These are phyloP conservation scores for Penicillium angulare DNA, from an alignment of 495 filamentous ascomycete species.

Conservation along the genomic window DNA sequence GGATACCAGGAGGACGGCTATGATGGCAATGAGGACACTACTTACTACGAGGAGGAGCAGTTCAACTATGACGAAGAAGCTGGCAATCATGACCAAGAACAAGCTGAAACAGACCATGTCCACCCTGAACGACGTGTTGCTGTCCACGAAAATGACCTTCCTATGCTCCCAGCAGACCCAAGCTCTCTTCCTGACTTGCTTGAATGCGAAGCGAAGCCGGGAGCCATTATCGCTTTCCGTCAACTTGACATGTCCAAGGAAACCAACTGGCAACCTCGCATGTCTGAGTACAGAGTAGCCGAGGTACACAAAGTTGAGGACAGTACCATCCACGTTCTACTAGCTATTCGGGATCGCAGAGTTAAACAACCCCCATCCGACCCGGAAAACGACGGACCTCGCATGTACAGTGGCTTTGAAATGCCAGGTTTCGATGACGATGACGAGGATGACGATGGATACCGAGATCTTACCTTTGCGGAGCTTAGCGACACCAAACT, in stretches of 20 bases:
- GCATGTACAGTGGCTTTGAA: conserved; percentile 64
- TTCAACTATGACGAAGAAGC: conserved; percentile 23
- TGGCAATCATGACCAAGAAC: conserved; percentile 28
- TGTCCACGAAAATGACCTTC: conserved; percentile 61
- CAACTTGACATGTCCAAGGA: conserved; percentile 69
- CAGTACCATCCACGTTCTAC: conserved; percentile 53
- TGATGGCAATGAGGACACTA: background rate
- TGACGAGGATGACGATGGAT: conserved; percentile 54
- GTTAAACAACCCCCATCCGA: conserved; percentile 47
- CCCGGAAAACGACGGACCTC: conserved; percentile 51
- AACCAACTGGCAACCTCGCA: conserved; percentile 74
- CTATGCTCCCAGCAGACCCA: conserved; percentile 63
- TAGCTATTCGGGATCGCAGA: conserved; percentile 67
- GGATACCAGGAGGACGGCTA: conserved; percentile 19
- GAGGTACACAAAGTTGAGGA: conserved; percentile 55
- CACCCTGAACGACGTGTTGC: conserved; percentile 13
- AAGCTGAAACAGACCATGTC: conserved; percentile 17
- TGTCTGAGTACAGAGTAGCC: conserved; percentile 67
- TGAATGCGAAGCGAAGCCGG: conserved; percentile 51
- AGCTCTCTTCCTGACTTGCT: conserved; percentile 52
- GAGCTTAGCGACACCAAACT: conserved; percentile 64
- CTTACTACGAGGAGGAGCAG: conserved; percentile 24
- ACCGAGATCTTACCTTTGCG: conserved; percentile 48
- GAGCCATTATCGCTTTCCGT: conserved; percentile 78
- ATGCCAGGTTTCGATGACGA: conserved; percentile 59